Percentiles rank a stretch among this genome's conserved stretches.
Evolutionary conservation across 2,329 filamentous ascomycete genomes (phyloP).

Genomic region (Botrytis byssoidea): DNA sequence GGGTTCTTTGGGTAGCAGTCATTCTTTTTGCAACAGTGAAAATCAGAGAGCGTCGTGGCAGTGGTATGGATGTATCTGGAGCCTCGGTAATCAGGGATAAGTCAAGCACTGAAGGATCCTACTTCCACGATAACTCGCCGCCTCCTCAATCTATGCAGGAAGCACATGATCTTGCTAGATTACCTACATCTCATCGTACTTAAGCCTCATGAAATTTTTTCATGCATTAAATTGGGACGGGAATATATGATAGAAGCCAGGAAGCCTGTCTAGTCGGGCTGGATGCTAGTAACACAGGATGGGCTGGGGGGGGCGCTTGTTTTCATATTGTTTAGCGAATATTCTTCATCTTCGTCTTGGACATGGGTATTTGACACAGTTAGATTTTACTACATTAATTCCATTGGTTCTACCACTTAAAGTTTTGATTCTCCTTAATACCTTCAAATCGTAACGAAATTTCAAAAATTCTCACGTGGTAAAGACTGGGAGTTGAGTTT

Average conservation of each 20-base stretch:
- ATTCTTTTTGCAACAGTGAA: slow-evolving; percentile 25
- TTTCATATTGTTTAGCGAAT: background rate
- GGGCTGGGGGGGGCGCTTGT: too few relatives aligned
- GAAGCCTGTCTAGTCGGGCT: background rate
- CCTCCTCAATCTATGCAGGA: background rate
- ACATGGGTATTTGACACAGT: background rate
- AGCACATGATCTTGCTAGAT: background rate
- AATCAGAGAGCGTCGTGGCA: background rate
- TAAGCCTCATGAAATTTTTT: background rate
- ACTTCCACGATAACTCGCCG: background rate
- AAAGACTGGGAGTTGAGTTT: background rate
- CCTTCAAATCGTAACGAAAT: background rate
- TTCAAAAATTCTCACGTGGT: background rate
- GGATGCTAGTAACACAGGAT: background rate
- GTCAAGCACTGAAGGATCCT: slow-evolving; percentile 2
- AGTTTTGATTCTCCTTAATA: background rate
- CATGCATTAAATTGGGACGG: background rate
- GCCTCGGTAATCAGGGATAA: background rate
- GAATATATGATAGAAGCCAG: background rate
- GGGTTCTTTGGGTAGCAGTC: slow-evolving; percentile 46
- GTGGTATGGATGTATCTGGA: background rate
- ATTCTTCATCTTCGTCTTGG: background rate
- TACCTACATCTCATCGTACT: background rate
- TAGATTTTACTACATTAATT: background rate
- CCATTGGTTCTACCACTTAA: background rate